A percentile compares a stretch with the other conserved stretches of the same genome.
These are phyloP conservation scores for Sordariomycetes sp. DNA, from an alignment of 2,329 filamentous ascomycete species.

Conservation along the genomic window DNA sequence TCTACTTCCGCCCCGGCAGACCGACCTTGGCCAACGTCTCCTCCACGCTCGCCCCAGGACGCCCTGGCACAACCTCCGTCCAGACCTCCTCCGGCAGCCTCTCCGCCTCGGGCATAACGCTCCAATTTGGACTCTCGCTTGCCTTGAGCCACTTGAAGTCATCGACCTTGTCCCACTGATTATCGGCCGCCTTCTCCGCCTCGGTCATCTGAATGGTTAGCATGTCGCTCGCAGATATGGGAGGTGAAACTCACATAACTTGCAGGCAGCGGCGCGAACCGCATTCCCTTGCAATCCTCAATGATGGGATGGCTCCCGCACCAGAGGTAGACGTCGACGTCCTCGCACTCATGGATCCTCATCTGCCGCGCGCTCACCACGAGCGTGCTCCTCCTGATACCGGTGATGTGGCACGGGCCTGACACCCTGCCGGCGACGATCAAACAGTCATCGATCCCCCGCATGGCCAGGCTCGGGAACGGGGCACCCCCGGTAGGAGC, in stretches of 20 bases:
- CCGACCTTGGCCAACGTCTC: slow-evolving; percentile 53
- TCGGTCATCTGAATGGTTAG: slow-evolving; percentile 13
- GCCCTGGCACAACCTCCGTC: slow-evolving; percentile 58
- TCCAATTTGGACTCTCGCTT: slow-evolving; percentile 85
- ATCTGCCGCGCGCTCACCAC: slow-evolving; percentile 81
- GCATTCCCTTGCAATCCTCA: slow-evolving; percentile 71
- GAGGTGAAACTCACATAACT: slow-evolving; percentile 50
- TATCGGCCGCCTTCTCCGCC: slow-evolving; percentile 29
- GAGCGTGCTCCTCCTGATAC: slow-evolving; percentile 61
- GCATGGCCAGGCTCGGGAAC: slow-evolving; percentile 62
- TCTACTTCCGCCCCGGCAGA: slow-evolving; percentile 15
- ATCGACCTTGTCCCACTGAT: slow-evolving; percentile 84
- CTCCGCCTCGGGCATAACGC: slow-evolving; percentile 50
- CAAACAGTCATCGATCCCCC: slow-evolving; percentile 59
- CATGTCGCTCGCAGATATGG: background rate
- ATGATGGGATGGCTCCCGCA: slow-evolving; percentile 85
- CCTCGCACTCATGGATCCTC: slow-evolving; percentile 77
- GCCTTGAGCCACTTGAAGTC: slow-evolving; percentile 96
- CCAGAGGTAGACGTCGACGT: slow-evolving; percentile 76
- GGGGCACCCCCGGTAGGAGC: slow-evolving; percentile 44
- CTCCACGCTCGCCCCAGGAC: slow-evolving; percentile 50
- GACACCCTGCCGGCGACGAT: slow-evolving; percentile 70
- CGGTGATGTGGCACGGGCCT: slow-evolving; percentile 78
- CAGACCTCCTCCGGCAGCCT: slow-evolving; percentile 56
- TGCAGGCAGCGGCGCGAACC: slow-evolving; percentile 68